Base-by-base conservation (phyloP, 345 rosid genomes). In the Excoecaria cochinchinensis region DNA sequence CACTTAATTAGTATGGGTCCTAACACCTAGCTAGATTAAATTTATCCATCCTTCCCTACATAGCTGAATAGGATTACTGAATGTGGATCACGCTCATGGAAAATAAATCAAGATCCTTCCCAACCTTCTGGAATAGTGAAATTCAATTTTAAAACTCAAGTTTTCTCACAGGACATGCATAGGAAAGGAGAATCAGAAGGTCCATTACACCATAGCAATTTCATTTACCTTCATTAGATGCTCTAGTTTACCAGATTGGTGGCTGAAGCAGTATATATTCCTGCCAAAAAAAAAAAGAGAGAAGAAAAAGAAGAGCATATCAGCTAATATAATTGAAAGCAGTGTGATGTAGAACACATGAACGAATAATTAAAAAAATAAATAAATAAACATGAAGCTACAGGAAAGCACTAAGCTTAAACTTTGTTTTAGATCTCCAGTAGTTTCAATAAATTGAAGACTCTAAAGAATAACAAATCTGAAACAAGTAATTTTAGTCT, bases 261-360 rank as follows among this genome's bases (percentile, higher is more conserved):
- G 70, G 85, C 96, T 93, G 91, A 95, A 95, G 87, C 98, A 93
- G 85, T 95, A 93, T 82, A 93, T 60, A 80, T 87, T 87, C 90
- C 98, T 91, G 91, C 77, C 1, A 55, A 55, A 17, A 12, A 12
- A 15, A 15, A 53, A 15, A 53, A 53, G 19, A 16, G 6, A 53
- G 15, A 55, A 14, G 17, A 55, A 55, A 16, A 55, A 81, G 21
- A 76, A 40, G 17, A 69, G 46, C 21, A 46, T 24, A 59, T 22
- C 36, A 59, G 38, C 12, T 5, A 59, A 8, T 3, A 59, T 59
- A 22, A 59, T 24, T 31, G 16, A 59, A 5, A 44, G 9, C 48
- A 44, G 48, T 4, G 48, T 44, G 48, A 44, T 44, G 8, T 44
- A 10, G 8, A 44, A 44, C 48, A 44, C 48, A 44, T 4, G 8